These are phyloP conservation scores for Penicillium antarcticum DNA, from an alignment of 495 filamentous ascomycete species.

Conservation along the genomic window DNA sequence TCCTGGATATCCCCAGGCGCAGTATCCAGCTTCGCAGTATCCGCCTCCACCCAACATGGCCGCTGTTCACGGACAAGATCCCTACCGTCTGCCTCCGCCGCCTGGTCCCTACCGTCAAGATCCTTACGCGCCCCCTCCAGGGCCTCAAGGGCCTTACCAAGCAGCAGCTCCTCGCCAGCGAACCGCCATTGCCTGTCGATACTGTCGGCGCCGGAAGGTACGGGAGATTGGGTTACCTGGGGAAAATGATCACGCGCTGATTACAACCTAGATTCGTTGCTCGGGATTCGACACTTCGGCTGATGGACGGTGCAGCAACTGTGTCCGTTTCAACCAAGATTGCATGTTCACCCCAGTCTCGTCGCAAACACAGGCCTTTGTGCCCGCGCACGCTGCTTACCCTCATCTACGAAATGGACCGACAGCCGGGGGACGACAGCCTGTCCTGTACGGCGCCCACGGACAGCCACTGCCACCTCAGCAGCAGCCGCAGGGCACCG, in stretches of 20 bases:
- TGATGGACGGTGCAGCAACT: constrained; percentile 78
- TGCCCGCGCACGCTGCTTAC: constrained; percentile 72
- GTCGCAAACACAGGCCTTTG: constrained; percentile 79
- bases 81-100: constrained; percentile 40
- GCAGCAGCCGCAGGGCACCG: constrained; percentile 43
- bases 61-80: constrained; percentile 40
- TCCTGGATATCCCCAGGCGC: constrained; percentile 14
- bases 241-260: background rate
- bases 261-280: constrained; percentile 66
- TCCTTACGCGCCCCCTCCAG: constrained; percentile 42
- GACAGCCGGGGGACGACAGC: constrained; percentile 38
- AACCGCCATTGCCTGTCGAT: constrained; percentile 82
- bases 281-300: constrained; percentile 76
- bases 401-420: constrained; percentile 55
- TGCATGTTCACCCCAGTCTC: constrained; percentile 85
- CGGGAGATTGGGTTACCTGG: constrained; percentile 8
- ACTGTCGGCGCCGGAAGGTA: constrained; percentile 81
- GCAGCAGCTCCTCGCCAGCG: constrained; percentile 72
- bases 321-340: constrained; percentile 76
- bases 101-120: constrained; percentile 43
- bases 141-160: constrained; percentile 53
- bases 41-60: constrained; percentile 40
- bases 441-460: constrained; percentile 67
- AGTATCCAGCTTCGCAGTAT: constrained; percentile 25
- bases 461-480: constrained; percentile 67